Evolutionary conservation across 2,329 filamentous ascomycete species (phyloP).

Genomic region (Alternaria brassicae): DNA sequence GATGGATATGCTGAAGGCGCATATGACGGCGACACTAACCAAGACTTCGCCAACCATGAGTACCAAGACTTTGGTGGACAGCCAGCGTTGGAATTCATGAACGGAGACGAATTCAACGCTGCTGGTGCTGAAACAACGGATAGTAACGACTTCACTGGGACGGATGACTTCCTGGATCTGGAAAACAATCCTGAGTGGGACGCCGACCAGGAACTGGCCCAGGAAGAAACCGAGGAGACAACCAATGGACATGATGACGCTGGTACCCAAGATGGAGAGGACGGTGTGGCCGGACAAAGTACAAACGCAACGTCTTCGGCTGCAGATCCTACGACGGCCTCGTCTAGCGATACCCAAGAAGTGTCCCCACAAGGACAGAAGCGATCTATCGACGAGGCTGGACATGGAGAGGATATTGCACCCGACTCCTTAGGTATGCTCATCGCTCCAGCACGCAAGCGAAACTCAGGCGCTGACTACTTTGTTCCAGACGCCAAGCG

Average conservation of each 20-base stretch:
- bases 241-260: slow-evolving; percentile 20
- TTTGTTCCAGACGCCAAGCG: slow-evolving; percentile 39
- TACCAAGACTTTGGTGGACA: slow-evolving; percentile 27
- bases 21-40: slow-evolving; percentile 32
- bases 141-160: slow-evolving; percentile 19
- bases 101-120: slow-evolving; percentile 17
- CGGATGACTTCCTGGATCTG: slow-evolving; percentile 30
- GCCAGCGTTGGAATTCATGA: slow-evolving; percentile 19
- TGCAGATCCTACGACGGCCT: slow-evolving; percentile 36
- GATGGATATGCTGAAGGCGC: slow-evolving; percentile 21
- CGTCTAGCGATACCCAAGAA: slow-evolving; percentile 30
- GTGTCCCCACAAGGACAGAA: slow-evolving; percentile 44
- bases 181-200: slow-evolving; percentile 29
- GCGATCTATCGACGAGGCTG: slow-evolving; percentile 44
- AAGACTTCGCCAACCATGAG: slow-evolving; percentile 31
- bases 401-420: slow-evolving; percentile 35
- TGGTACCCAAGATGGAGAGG: slow-evolving; percentile 32
- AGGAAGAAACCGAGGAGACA: slow-evolving; percentile 15
- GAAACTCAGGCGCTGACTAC: slow-evolving; percentile 18
- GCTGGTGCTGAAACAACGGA: slow-evolving; percentile 14
- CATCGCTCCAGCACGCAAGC: background rate
- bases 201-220: slow-evolving; percentile 19
- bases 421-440: slow-evolving; percentile 40
- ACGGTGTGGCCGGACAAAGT: slow-evolving; percentile 31
- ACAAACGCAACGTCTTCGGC: slow-evolving; percentile 36